Evolutionary conservation across 2,329 filamentous ascomycete species (phyloP).

Genomic region (Lojkania enalia): DNA sequence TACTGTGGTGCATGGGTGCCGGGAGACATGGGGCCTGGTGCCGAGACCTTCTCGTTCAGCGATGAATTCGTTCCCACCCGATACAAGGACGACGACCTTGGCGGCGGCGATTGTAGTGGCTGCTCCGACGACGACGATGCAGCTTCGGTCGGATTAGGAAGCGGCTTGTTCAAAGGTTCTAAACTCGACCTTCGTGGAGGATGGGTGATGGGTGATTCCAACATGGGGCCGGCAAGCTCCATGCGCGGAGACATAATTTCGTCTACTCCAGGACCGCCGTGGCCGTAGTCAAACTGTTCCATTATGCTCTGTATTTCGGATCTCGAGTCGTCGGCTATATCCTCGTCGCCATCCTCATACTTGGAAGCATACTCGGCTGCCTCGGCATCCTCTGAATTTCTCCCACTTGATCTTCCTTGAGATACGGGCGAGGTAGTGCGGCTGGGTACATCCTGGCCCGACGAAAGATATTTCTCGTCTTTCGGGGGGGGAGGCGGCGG

Average conservation of each 20-base stretch:
- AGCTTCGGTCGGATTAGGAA: constrained; percentile 32
- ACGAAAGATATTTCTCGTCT: constrained; percentile 55
- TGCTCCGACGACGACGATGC: constrained; percentile 21
- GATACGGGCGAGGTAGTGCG: constrained; percentile 37
- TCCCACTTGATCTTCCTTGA: constrained; percentile 44
- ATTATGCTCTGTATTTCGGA: constrained; percentile 97
- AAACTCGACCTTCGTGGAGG: constrained; percentile 86
- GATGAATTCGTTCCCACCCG: constrained; percentile 35
- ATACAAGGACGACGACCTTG: constrained; percentile 40
- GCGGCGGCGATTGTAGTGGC: constrained; percentile 37
- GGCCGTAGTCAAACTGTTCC: constrained; percentile 85
- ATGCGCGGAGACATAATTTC: constrained; percentile 92
- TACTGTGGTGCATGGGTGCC: constrained; percentile 53
- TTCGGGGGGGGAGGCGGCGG: constrained; percentile 56
- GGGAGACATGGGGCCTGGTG: constrained; percentile 27
- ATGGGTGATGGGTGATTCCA: constrained; percentile 68
- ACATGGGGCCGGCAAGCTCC: constrained; percentile 77
- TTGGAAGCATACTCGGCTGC: constrained; percentile 55
- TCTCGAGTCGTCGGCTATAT: constrained; percentile 62
- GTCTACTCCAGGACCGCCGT: constrained; percentile 70
- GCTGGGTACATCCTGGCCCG: constrained; percentile 48
- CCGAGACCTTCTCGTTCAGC: constrained; percentile 22
- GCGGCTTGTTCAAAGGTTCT: constrained; percentile 63
- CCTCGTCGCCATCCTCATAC: constrained; percentile 38
- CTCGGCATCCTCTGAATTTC: constrained; percentile 42